Percentiles rank a stretch among this genome's conserved stretches.
These are phyloP conservation scores for Penicillium steckii DNA, from an alignment of 495 filamentous ascomycete genomes.

Conservation along the genomic window DNA sequence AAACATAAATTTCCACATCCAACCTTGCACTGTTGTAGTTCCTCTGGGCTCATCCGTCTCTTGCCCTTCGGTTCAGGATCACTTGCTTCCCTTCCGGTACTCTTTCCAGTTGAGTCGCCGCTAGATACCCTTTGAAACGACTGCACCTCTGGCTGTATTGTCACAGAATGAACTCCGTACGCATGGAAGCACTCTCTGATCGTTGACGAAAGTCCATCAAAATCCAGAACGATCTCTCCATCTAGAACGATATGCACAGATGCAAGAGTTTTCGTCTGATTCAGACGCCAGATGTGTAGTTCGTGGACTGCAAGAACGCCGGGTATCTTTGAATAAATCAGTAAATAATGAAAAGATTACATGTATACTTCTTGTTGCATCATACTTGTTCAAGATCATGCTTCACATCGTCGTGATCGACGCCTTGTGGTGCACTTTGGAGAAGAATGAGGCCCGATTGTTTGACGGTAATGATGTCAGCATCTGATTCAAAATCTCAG, in stretches of 20 bases:
- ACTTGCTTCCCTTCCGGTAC: not conserved
- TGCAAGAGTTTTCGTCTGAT: conserved; percentile 43
- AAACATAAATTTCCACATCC: conserved; percentile 10
- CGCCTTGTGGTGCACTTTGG: conserved; percentile 74
- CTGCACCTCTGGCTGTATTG: conserved; percentile 39
- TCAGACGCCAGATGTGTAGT: conserved; percentile 48
- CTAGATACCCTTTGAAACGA: not conserved
- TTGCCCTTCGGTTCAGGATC: not conserved
- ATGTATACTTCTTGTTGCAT: not conserved
- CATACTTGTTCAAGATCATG: conserved; percentile 53
- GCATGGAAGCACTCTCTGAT: conserved; percentile 45
- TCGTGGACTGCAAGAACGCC: conserved; percentile 43
- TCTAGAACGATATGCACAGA: conserved; percentile 39
- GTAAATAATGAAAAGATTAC: not conserved
- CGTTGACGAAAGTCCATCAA: conserved; percentile 32
- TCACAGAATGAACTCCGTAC: conserved; percentile 46
- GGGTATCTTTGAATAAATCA: conserved; percentile 16
- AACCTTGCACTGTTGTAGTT: conserved; percentile 4
- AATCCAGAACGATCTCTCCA: conserved; percentile 24
- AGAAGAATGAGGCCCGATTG: conserved; percentile 59
- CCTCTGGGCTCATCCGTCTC: not conserved
- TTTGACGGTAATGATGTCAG: conserved; percentile 20
- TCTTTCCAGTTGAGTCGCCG: not conserved
- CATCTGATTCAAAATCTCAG: conserved; percentile 17
- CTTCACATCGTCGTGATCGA: conserved; percentile 72